Percentiles rank a stretch among this genome's conserved stretches.
Conservation (phyloP, 306 rosid species). For the Quercus robur region DNA sequence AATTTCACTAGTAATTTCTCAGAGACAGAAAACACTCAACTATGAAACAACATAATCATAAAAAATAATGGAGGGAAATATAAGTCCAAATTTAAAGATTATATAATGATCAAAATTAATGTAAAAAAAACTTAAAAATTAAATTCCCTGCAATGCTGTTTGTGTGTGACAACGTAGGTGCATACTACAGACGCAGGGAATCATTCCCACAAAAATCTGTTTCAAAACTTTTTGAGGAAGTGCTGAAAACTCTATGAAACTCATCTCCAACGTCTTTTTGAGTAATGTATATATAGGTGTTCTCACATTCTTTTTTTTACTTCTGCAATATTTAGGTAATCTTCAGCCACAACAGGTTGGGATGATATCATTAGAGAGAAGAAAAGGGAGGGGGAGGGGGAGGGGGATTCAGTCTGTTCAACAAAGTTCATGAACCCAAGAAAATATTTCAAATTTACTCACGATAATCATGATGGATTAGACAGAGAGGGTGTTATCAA, state of each 20-base stretch:
- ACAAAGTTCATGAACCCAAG: background rate
- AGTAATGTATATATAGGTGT: background rate
- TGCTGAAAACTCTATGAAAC: background rate
- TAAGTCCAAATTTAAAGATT: too few relatives aligned
- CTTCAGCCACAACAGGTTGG: constrained; percentile 12
- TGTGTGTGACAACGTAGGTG: too few relatives aligned
- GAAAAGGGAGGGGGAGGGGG: too few relatives aligned
- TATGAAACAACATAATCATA: too few relatives aligned
- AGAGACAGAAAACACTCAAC: too few relatives aligned
- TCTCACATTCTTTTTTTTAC: background rate
- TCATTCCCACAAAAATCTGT: background rate
- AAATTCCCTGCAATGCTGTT: too few relatives aligned
- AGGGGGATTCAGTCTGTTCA: background rate
- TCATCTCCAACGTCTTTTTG: background rate
- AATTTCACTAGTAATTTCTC: too few relatives aligned
- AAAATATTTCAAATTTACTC: background rate
- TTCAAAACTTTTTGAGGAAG: background rate
- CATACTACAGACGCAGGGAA: background rate
- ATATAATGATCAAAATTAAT: too few relatives aligned
- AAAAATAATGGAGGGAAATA: too few relatives aligned
- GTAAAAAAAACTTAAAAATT: too few relatives aligned
- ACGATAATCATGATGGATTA: background rate
- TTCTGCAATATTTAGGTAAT: constrained; percentile 8
- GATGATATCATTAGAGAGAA: too few relatives aligned
- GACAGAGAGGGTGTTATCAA: background rate